Conservation (phyloP, 768 basidiomycete genomes). For the Dacryopinax spathularia region DNA sequence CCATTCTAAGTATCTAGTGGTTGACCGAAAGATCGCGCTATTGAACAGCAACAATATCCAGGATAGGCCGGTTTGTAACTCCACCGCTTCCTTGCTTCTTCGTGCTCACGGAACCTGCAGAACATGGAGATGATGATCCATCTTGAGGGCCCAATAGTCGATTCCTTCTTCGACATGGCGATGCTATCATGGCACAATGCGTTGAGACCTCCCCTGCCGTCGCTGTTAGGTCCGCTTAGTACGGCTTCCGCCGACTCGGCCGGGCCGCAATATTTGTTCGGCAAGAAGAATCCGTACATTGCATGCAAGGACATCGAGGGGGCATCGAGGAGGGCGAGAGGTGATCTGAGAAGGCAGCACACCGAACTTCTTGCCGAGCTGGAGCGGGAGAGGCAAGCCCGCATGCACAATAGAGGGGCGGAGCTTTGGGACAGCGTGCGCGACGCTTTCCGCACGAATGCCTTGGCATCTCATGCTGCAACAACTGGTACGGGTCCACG, state of each 20-base stretch:
- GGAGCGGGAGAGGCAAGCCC: neutral
- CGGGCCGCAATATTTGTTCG: conserved; percentile 30
- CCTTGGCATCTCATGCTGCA: neutral
- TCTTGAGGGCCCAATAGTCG: conserved; percentile 55
- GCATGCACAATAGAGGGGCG: neutral
- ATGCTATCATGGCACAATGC: conserved; percentile 45
- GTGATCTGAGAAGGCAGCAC: neutral
- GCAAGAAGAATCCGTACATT: conserved; percentile 29
- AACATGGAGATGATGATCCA: conserved; percentile 52
- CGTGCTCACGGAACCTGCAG: conserved; percentile 25
- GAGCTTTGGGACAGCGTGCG: conserved; percentile 1
- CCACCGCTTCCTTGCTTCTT: neutral
- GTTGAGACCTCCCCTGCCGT: conserved; percentile 34
- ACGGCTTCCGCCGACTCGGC: neutral
- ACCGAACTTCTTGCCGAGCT: neutral
- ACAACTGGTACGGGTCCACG: neutral
- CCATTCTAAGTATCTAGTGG: conserved; percentile 55
- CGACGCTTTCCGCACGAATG: neutral
- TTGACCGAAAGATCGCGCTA: conserved; percentile 52
- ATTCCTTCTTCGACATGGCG: conserved; percentile 54
- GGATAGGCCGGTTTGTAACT: conserved; percentile 29
- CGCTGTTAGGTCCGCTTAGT: conserved; percentile 15
- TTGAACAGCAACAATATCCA: conserved; percentile 59
- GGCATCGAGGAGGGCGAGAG: neutral
- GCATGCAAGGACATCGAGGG: conserved; percentile 9